Conservation (phyloP, 176 grass and related monocot species). For the Alopecurus myosuroides region DNA sequence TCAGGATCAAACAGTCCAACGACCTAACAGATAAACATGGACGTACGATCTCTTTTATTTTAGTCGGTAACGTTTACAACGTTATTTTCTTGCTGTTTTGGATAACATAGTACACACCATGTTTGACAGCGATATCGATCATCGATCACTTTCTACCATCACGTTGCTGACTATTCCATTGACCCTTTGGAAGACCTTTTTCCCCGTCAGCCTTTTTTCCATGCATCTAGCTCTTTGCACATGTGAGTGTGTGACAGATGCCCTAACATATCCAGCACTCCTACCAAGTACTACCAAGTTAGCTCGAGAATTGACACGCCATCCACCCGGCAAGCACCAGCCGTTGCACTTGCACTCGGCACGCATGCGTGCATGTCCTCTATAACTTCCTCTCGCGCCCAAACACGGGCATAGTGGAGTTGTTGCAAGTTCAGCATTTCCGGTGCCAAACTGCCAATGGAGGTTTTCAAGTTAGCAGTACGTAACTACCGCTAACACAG, state of each 20-base stretch:
- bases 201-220: neutral
- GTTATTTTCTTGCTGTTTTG: neutral
- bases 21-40: neutral
- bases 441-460: neutral
- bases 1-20: neutral
- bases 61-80: neutral
- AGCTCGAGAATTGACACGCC: conserved; percentile 33
- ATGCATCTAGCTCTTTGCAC: neutral
- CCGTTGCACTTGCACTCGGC: neutral
- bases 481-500: neutral
- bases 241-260: no score
- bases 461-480: neutral
- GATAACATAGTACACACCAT: no score
- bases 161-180: neutral
- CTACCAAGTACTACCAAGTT: conserved; percentile 22
- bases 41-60: neutral
- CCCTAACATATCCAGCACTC: neutral
- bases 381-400: no score
- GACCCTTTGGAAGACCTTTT: neutral
- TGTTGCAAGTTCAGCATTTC: conserved; percentile 1
- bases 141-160: neutral
- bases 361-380: neutral
- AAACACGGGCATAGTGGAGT: no score
- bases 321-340: neutral
- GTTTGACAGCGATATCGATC: no score